These are phyloP conservation scores for Aspergillus affinis DNA, from an alignment of 495 filamentous ascomycete species.

Conservation along the genomic window DNA sequence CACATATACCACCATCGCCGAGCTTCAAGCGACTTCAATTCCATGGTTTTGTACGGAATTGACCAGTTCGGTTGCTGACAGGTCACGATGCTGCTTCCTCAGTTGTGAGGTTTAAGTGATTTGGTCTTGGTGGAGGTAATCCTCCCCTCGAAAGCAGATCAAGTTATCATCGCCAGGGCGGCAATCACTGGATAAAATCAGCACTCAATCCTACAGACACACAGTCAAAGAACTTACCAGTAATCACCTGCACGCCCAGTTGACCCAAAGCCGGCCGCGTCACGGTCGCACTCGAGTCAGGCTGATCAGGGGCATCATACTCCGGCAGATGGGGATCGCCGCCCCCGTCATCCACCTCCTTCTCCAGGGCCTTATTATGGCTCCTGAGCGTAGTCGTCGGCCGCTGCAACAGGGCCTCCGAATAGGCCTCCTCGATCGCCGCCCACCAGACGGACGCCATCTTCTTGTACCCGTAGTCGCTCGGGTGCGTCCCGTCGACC, in stretches of 20 bases:
- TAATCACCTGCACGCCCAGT: neutral
- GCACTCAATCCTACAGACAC: neutral
- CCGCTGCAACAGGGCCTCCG: slow-evolving; percentile 20
- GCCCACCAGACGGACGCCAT: slow-evolving; percentile 55
- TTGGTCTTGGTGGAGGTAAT: no score
- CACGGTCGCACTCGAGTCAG: neutral
- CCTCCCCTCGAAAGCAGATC: neutral
- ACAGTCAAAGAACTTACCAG: neutral
- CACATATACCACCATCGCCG: no score
- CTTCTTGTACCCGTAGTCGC: slow-evolving; percentile 47
- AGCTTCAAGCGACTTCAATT: no score
- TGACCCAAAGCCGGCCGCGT: neutral
- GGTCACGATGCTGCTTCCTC: no score
- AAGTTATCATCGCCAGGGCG: neutral
- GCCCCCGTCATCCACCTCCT: neutral
- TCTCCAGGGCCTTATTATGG: neutral
- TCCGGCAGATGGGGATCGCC: neutral
- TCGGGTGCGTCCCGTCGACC: slow-evolving; percentile 51
- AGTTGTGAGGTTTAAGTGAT: no score
- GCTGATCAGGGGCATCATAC: neutral
- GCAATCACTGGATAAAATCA: neutral
- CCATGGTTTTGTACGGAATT: no score
- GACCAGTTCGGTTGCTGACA: no score
- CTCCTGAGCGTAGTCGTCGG: slow-evolving; percentile 14
- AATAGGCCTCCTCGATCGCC: slow-evolving; percentile 34